These are phyloP conservation scores for Diaporthe capsici DNA, from an alignment of 2,329 filamentous ascomycete genomes.

Conservation along the genomic window DNA sequence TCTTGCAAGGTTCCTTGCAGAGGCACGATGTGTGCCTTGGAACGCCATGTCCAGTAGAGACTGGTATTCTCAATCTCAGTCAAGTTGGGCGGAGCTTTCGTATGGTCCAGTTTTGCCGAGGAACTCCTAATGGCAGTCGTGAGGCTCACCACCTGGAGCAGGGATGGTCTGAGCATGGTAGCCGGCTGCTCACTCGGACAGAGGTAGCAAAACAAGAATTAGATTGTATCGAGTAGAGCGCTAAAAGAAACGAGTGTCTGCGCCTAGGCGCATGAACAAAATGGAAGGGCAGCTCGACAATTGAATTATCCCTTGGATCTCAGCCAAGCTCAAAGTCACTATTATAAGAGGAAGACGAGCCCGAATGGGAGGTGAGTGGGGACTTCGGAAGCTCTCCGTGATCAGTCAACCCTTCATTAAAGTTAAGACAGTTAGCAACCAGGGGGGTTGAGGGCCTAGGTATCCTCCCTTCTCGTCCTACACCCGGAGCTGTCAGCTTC, in stretches of 20 bases:
- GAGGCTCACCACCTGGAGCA: not conserved
- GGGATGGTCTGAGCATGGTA: slow-evolving; percentile 1
- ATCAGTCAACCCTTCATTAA: not conserved
- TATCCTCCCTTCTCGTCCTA: not conserved
- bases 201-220: not conserved
- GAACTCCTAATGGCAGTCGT: not conserved
- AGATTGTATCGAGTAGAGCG: not conserved
- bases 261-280: not conserved
- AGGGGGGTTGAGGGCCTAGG: not conserved
- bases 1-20: slow-evolving; percentile 57
- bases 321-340: not conserved
- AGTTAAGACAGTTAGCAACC: not conserved
- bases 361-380: not conserved
- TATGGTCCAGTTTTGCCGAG: not conserved
- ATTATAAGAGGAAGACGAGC: not conserved
- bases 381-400: slow-evolving; percentile 16
- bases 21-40: slow-evolving; percentile 57
- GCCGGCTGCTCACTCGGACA: not conserved
- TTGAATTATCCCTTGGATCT: not conserved
- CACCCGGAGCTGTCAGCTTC: not conserved
- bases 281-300: not conserved
- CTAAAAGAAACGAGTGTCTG: not conserved
- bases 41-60: slow-evolving; percentile 49
- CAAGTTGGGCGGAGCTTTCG: slow-evolving; percentile 53
- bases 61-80: slow-evolving; percentile 54